Conservation (phyloP, 1,284 basidiomycete genomes). For the Hemileia vastatrix region DNA sequence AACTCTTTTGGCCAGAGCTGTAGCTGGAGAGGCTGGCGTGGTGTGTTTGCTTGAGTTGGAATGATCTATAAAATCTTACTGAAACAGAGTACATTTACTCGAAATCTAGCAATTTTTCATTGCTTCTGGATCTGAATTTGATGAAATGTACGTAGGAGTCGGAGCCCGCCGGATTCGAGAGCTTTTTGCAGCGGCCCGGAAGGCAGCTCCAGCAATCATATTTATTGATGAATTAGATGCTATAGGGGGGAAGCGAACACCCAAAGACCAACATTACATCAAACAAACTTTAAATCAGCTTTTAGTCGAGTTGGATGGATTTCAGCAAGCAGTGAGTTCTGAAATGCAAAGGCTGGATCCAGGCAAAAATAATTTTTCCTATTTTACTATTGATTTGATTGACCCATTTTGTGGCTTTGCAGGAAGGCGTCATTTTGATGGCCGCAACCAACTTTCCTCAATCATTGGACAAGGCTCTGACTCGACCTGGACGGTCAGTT, state of each 20-base stretch:
- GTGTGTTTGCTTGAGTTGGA: constrained; percentile 35
- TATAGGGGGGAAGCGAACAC: constrained; percentile 81
- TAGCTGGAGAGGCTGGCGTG: constrained; percentile 93
- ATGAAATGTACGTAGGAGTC: constrained; percentile 91
- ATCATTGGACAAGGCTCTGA: constrained; percentile 68
- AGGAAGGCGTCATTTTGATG: constrained; percentile 24
- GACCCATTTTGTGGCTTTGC: background rate
- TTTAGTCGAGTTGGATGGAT: constrained; percentile 88
- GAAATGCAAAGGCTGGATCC: background rate
- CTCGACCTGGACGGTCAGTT: constrained; percentile 65
- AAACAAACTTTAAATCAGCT: constrained; percentile 78
- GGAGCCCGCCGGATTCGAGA: constrained; percentile 94
- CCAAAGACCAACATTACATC: constrained; percentile 60
- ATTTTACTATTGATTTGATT: background rate
- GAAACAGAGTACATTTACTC: no score
- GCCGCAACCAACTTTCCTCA: constrained; percentile 86
- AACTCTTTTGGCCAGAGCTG: constrained; percentile 87
- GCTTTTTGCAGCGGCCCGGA: constrained; percentile 85
- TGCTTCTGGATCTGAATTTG: constrained; percentile 73
- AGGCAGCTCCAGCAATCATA: constrained; percentile 88
- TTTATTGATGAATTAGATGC: constrained; percentile 92
- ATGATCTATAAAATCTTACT: no score
- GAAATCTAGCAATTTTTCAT: constrained; percentile 59
- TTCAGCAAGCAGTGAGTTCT: constrained; percentile 76
- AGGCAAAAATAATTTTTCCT: background rate